A percentile compares a stretch with the other conserved stretches of the same genome.
phyloP scores from a whole-genome alignment of 257 asterid genomes.

The Prunella vulgaris region DNA sequence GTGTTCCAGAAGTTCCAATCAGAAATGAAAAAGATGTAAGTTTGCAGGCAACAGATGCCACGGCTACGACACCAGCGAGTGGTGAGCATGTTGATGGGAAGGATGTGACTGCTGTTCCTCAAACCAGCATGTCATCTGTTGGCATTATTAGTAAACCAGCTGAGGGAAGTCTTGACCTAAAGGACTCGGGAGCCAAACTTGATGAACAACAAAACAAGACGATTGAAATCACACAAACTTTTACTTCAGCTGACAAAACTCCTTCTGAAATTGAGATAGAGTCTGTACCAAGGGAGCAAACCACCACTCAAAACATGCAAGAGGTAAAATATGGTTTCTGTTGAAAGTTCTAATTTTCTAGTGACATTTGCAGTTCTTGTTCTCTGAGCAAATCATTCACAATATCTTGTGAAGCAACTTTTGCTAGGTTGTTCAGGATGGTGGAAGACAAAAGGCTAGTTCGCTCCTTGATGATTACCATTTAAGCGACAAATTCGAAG shows the following conservation, averaged over 20 bases:
- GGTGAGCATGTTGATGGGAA: conserved; percentile 20
- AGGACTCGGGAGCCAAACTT: conserved; percentile 36
- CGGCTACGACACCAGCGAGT: conserved; percentile 29
- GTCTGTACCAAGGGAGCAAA: conserved; percentile 29
- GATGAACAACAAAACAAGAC: conserved; percentile 39
- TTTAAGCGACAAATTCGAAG: conserved; percentile 44
- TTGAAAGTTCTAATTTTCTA: conserved; percentile 13
- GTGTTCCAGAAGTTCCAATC: conserved; percentile 36
- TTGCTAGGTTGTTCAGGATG: conserved; percentile 49
- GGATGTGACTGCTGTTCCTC: conserved; percentile 28
- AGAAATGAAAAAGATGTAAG: conserved; percentile 35
- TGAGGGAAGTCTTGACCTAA: conserved; percentile 38
- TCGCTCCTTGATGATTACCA: conserved; percentile 73
- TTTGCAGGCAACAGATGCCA: conserved; percentile 35
- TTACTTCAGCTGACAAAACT: conserved; percentile 29
- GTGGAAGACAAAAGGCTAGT: conserved; percentile 30
- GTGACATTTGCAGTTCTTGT: conserved; percentile 14
- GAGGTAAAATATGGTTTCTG: conserved; percentile 42
- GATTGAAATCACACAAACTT: conserved; percentile 32
- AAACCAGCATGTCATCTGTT: conserved; percentile 37
- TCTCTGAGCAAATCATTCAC: conserved; percentile 26
- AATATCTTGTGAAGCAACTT: conserved; percentile 33
- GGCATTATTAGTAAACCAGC: conserved; percentile 37
- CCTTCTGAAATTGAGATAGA: conserved; percentile 38
- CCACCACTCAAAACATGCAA: conserved; percentile 29